Conservation (phyloP, 257 asterid genomes). For the Capsicum rhomboideum region DNA sequence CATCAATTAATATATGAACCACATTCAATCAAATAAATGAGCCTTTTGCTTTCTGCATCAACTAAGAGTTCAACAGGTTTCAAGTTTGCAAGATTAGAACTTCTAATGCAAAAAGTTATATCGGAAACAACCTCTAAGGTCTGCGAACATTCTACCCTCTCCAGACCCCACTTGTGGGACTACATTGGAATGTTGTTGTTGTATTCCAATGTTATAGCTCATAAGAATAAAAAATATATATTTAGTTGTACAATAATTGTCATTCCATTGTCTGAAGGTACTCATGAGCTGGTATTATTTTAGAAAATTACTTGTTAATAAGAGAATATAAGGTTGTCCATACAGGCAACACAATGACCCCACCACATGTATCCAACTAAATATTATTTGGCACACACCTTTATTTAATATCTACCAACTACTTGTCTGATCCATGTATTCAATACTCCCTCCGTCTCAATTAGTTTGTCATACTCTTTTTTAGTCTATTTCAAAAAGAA, state of each 20-base stretch:
- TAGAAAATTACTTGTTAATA: not conserved
- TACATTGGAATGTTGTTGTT: not conserved
- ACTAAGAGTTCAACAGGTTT: not conserved
- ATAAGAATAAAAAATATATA: not conserved
- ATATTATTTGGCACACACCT: not conserved
- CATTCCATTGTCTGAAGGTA: not conserved
- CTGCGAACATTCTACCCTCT: not conserved
- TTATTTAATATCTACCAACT: conserved; percentile 8
- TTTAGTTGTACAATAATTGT: not conserved
- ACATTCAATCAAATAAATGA: not conserved
- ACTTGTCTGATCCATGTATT: conserved; percentile 4
- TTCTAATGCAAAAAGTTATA: not conserved
- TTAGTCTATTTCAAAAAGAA: too few relatives aligned
- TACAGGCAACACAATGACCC: conserved; percentile 8
- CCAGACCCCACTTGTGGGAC: too few relatives aligned
- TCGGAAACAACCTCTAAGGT: too few relatives aligned
- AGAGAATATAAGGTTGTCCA: not conserved
- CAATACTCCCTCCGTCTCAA: not conserved
- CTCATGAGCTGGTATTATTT: not conserved
- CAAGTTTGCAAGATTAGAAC: not conserved
- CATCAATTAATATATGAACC: not conserved
- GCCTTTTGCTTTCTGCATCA: not conserved
- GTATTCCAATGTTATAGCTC: not conserved
- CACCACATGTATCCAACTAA: conserved; percentile 19
- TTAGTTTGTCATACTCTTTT: too few relatives aligned